Evolutionary conservation across 352 stramenopile species (phyloP), one percentile per base, ranked within the genome.

Genomic region (Phytopythium litorale): DNA sequence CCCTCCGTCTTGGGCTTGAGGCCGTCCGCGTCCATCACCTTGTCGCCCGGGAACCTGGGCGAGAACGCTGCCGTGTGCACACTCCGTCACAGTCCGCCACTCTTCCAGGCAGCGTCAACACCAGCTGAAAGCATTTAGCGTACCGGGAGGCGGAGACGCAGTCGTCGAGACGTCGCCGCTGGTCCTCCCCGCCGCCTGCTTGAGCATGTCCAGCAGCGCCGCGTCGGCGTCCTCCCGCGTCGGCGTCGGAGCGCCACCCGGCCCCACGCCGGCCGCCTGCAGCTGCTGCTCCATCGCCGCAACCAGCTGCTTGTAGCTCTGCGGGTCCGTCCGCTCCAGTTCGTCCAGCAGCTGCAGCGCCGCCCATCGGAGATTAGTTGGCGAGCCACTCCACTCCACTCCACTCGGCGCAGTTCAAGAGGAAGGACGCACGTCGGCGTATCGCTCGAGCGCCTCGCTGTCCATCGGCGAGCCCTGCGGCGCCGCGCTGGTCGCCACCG

Each of bases 381-480:
- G 40, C 2, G 40, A 46, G 40, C 40, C 8, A 23, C 4, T 1
- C 15, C 2, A 9, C 16, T 4, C 42, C 7, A 13, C 33, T 12
- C 33, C 7, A n/a, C n/a, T n/a, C n/a, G n/a, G 4, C 12, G 16
- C 38, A 33, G 3, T 6, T 13, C 30, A 25, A 28, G 18, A 2
- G 21, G n/a, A 16, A 9, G 4, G 28, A 67, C 71, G 40, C 80
- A 92, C 84, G 66, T 92, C 68, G 0, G 75, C 76, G 53, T 91
- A 94, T 57, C 91, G 73, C 81, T 88, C 79, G 70, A 92, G 81
- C 32, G 74, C 64, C 18, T 67, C 79, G 28, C 86, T 73, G 38
- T 87, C 73, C 72, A 89, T 88, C n/a, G 67, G 53, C 11, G 51
- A 45, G 38, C 62, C 54, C 9, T 38, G 65, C 66, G 62, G 11